Conservation (phyloP, 768 basidiomycete genomes). For the Naganishia kalamii region DNA sequence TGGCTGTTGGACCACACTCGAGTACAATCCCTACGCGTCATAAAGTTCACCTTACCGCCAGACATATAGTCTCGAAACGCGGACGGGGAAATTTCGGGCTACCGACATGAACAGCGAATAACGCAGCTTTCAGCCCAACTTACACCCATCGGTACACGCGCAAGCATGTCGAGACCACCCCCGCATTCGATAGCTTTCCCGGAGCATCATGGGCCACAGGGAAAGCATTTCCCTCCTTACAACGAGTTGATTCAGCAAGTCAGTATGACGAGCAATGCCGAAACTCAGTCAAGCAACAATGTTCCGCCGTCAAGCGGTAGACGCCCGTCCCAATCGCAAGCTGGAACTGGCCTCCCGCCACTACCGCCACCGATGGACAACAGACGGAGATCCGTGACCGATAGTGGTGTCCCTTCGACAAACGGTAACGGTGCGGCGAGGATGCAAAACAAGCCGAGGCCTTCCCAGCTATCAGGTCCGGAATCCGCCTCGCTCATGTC, state of each 20-base stretch:
- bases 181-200: constrained; percentile 15
- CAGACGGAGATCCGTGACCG: neutral
- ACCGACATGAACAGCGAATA: neutral
- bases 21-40: too few species aligned
- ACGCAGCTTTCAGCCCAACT: neutral
- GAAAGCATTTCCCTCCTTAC: neutral
- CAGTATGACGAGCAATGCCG: constrained; percentile 3
- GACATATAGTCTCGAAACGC: too few species aligned
- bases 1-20: too few species aligned
- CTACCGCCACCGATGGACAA: neutral
- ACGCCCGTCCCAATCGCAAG: neutral
- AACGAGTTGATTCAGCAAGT: constrained; percentile 10
- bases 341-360: neutral
- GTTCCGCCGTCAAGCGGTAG: neutral
- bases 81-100: too few species aligned
- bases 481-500: constrained; percentile 9
- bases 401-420: neutral
- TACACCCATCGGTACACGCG: neutral
- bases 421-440: neutral
- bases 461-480: neutral
- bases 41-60: too few species aligned
- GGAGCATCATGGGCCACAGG: neutral
- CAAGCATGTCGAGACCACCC: constrained; percentile 11
- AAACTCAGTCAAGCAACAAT: neutral
- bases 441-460: neutral